Conservation (phyloP, 2,329 filamentous ascomycete genomes). For the Alternaria triticina region DNA sequence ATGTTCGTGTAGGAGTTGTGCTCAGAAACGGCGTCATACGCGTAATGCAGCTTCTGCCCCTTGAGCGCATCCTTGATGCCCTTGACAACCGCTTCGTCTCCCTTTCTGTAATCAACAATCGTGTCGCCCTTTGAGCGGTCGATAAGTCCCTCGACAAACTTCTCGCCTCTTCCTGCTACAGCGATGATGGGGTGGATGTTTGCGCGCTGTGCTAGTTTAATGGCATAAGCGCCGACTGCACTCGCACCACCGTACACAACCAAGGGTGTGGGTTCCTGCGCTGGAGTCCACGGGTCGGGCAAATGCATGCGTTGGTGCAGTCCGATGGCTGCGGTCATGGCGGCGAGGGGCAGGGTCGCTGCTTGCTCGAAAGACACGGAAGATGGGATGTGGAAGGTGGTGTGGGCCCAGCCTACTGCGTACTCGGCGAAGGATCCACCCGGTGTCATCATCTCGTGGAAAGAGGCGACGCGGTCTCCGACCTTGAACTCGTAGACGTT, state of each 20-base stretch:
- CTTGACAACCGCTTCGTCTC: slow-evolving; percentile 52
- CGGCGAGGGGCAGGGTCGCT: slow-evolving; percentile 54
- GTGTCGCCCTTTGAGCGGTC: slow-evolving; percentile 50
- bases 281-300: slow-evolving; percentile 49
- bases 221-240: slow-evolving; percentile 51
- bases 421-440: slow-evolving; percentile 68
- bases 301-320: slow-evolving; percentile 53
- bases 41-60: slow-evolving; percentile 56
- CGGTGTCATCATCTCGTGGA: slow-evolving; percentile 60
- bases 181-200: slow-evolving; percentile 53
- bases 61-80: slow-evolving; percentile 55
- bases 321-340: slow-evolving; percentile 56
- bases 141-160: slow-evolving; percentile 47
- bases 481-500: slow-evolving; percentile 64
- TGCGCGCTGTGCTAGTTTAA: slow-evolving; percentile 48
- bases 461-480: slow-evolving; percentile 64
- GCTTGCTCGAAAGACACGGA: slow-evolving; percentile 59
- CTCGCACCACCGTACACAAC: slow-evolving; percentile 52
- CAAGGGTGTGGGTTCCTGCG: slow-evolving; percentile 30
- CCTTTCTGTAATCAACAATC: slow-evolving; percentile 62
- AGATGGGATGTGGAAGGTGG: slow-evolving; percentile 63
- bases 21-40: slow-evolving; percentile 65
- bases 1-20: slow-evolving; percentile 53
- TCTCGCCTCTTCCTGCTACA: slow-evolving; percentile 49
- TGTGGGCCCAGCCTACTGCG: slow-evolving; percentile 61